Evolutionary conservation across 108 stramenopile species (phyloP).

Genomic region (Cyclotella atomus): DNA sequence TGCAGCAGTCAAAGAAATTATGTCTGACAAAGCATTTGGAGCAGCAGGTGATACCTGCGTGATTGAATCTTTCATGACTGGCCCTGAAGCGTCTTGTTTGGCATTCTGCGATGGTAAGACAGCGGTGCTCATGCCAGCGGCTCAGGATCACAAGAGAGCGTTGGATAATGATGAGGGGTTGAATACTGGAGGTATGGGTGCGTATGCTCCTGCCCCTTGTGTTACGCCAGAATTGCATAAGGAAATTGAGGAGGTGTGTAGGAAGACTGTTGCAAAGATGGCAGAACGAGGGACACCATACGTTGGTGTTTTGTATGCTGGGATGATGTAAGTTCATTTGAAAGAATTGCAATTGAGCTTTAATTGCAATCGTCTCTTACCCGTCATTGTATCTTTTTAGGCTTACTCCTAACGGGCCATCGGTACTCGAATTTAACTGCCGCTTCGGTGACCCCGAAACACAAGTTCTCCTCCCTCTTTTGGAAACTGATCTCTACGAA

Average conservation of each 20-base stretch:
- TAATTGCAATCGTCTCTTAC: too few species aligned
- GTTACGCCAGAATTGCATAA: constrained; percentile 89
- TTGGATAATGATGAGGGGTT: constrained; percentile 95
- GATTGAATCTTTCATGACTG: constrained; percentile 96
- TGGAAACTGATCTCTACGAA: constrained; percentile 93
- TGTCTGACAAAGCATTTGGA: constrained; percentile 94
- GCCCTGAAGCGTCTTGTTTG: constrained; percentile 97
- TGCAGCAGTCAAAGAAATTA: constrained; percentile 91
- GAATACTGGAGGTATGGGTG: constrained; percentile 99
- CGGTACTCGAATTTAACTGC: constrained; percentile 98
- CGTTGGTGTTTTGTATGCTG: constrained; percentile 96
- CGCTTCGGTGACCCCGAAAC: constrained; percentile 99
- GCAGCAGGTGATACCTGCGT: constrained; percentile 96
- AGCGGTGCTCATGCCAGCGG: constrained; percentile 88
- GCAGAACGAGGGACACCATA: constrained; percentile 95
- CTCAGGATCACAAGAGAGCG: constrained; percentile 99
- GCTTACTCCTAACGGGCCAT: constrained; percentile 88
- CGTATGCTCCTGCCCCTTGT: constrained; percentile 97
- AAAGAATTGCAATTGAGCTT: too few species aligned
- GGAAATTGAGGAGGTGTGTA: constrained; percentile 92
- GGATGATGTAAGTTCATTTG: constrained; percentile 91
- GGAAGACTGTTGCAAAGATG: constrained; percentile 93
- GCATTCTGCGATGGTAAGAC: constrained; percentile 98
- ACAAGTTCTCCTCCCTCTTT: constrained; percentile 96
- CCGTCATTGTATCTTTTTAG: constrained; percentile 24